phyloP scores from a whole-genome alignment of 768 basidiomycete species.

The Auriculariales sp. region DNA sequence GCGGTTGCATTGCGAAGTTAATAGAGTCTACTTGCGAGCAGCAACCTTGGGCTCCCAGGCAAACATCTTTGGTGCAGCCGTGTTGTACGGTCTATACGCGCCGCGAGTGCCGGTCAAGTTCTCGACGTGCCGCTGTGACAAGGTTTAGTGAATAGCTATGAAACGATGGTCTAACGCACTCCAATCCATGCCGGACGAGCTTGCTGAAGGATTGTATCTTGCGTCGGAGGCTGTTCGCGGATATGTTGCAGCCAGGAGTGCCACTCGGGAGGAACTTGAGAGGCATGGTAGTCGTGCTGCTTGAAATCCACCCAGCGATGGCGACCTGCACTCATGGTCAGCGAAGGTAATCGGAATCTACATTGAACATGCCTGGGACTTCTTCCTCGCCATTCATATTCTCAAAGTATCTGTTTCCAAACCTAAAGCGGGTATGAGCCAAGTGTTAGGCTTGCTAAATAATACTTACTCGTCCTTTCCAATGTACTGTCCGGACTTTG shows the following conservation, averaged over 20 bases:
- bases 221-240: slow-evolving; percentile 62
- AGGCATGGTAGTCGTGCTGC: slow-evolving; percentile 86
- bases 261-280: slow-evolving; percentile 93
- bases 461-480: slow-evolving; percentile 70
- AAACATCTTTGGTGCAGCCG: slow-evolving; percentile 61
- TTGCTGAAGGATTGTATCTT: slow-evolving; percentile 59
- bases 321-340: slow-evolving; percentile 41
- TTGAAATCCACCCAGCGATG: slow-evolving; percentile 96
- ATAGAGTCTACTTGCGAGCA: slow-evolving; percentile 22
- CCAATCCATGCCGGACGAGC: slow-evolving; percentile 68
- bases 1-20: slow-evolving; percentile 12
- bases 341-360: not conserved
- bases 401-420: slow-evolving; percentile 91
- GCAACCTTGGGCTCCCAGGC: slow-evolving; percentile 71
- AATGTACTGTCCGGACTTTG: slow-evolving; percentile 65
- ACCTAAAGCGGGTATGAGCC: slow-evolving; percentile 29
- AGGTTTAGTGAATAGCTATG: not conserved
- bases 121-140: slow-evolving; percentile 59
- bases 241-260: slow-evolving; percentile 92
- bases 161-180: slow-evolving; percentile 31
- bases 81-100: slow-evolving; percentile 82
- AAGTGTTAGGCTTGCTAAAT: not conserved
- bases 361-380: slow-evolving; percentile 51
- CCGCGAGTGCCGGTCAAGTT: slow-evolving; percentile 89
- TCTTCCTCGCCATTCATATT: slow-evolving; percentile 80